phyloP scores from a whole-genome alignment of 108 stramenopile species.

The Cyclotella cryptica region DNA sequence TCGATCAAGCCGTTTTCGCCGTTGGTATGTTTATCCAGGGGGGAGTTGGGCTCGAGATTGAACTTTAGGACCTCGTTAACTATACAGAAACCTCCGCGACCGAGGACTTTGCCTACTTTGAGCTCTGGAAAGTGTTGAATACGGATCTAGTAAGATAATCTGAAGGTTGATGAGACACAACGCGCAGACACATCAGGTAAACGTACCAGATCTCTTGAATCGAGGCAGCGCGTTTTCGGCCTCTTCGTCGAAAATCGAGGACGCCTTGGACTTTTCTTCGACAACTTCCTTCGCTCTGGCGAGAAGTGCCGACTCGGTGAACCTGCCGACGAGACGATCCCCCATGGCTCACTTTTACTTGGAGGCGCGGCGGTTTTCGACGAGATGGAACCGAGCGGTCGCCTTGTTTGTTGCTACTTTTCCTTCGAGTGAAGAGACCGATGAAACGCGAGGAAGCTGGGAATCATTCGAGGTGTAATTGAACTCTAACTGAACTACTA shows the following conservation, averaged over 20 bases:
- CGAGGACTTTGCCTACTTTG: slow-evolving; percentile 73
- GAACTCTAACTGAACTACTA: too few species aligned
- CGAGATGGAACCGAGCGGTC: too few species aligned
- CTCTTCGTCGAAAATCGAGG: slow-evolving; percentile 61
- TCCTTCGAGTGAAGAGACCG: too few species aligned
- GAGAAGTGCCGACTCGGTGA: slow-evolving; percentile 65
- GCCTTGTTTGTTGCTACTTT: too few species aligned
- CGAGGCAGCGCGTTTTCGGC: slow-evolving; percentile 72
- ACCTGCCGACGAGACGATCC: slow-evolving; percentile 62
- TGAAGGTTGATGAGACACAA: neutral
- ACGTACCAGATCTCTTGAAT: slow-evolving; percentile 65
- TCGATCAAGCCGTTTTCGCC: slow-evolving; percentile 15
- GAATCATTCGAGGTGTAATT: too few species aligned
- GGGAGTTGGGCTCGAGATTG: slow-evolving; percentile 46
- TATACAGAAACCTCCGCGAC: slow-evolving; percentile 85
- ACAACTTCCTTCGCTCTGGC: slow-evolving; percentile 66
- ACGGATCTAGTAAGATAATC: neutral
- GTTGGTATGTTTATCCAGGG: slow-evolving; percentile 17
- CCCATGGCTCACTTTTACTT: neutral
- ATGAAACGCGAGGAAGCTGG: too few species aligned
- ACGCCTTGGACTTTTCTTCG: slow-evolving; percentile 61
- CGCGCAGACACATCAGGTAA: neutral
- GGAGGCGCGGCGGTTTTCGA: too few species aligned
- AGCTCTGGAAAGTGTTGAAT: slow-evolving; percentile 56
- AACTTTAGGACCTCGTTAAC: slow-evolving; percentile 68